These are phyloP conservation scores for Trypanosoma caninum DNA, from an alignment of 208 protist species.

Conservation along the genomic window DNA sequence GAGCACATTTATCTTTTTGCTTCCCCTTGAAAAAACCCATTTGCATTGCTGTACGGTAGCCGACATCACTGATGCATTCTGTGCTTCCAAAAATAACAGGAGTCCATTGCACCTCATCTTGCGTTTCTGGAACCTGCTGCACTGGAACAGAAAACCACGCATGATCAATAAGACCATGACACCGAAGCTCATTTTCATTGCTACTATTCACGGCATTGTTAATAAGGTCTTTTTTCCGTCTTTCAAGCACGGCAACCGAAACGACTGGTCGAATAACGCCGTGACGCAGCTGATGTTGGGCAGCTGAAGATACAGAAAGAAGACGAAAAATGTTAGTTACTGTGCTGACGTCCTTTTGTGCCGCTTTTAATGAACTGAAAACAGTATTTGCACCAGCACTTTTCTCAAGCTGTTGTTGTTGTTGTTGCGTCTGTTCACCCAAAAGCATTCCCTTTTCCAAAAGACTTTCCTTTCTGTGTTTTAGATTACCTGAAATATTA, in stretches of 20 bases:
- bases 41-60: slow-evolving; percentile 63
- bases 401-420: not conserved
- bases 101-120: slow-evolving; percentile 72
- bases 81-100: slow-evolving; percentile 61
- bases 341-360: too few relatives aligned
- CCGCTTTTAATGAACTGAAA: too few relatives aligned
- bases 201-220: not conserved
- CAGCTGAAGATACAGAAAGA: slow-evolving; percentile 49
- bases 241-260: slow-evolving; percentile 59
- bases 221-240: not conserved
- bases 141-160: slow-evolving; percentile 61
- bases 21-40: slow-evolving; percentile 50
- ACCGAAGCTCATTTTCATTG: slow-evolving; percentile 26
- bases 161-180: slow-evolving; percentile 63
- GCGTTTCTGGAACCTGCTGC: slow-evolving; percentile 35
- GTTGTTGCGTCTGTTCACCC: slow-evolving; percentile 11
- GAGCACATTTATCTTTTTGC: not conserved
- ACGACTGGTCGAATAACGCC: slow-evolving; percentile 57
- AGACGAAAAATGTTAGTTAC: slow-evolving; percentile 62
- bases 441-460: slow-evolving; percentile 38
- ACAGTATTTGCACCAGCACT: not conserved
- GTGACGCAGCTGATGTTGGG: slow-evolving; percentile 67
- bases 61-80: slow-evolving; percentile 62
- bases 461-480: slow-evolving; percentile 34
- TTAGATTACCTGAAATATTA: slow-evolving; percentile 64